Evolutionary conservation across 2,329 filamentous ascomycete genomes (phyloP), one percentile per base, ranked within the genome.

Genomic region (Aspergillus sp.): DNA sequence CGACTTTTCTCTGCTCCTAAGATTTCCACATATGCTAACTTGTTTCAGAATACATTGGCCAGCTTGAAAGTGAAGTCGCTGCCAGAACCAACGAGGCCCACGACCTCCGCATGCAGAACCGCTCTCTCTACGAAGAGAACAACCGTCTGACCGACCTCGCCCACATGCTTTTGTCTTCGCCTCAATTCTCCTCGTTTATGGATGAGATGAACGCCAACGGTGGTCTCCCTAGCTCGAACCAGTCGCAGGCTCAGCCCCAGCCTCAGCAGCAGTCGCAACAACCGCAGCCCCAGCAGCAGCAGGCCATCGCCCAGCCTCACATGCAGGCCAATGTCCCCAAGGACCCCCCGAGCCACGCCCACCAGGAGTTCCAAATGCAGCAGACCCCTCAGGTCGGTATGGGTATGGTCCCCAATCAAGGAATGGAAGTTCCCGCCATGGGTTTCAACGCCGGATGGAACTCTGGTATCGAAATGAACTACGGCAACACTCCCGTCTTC

Each of bases 11-110:
- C 5, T 6, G 19, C 19, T 19, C 19, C 19, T 19, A 4, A 4
- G 19, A 19, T 19, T 19, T 19, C 19, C 12, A 11, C 26, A 13
- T 3, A 42, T 43, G 54, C 80, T 88, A 77, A 88, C 67, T 34
- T 44, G 10, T 28, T 44, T 19, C n/a, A 97, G 93, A 97, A 78
- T 97, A 97, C 74, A 97, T 98, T 62, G 81, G 82, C 50, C 90
- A 97, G 68, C 86, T 98, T 11, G 93, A 98, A 74, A 77, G 80
- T 50, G 91, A 97, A 67, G 86, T 96, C 56, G 85, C 88, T 43
- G 76, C 75, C 60, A 94, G 93, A 72, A 83, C 85, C 33, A 86
- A 84, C 52, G 91, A 97, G 73, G 85, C 86, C 54, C 85, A 85
- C 51, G 86, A 90, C 37, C 78, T 96, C 30, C 85, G 87, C 50